Conservation (phyloP, 2,329 filamentous ascomycete genomes). For the Graphilbum sp. region DNA sequence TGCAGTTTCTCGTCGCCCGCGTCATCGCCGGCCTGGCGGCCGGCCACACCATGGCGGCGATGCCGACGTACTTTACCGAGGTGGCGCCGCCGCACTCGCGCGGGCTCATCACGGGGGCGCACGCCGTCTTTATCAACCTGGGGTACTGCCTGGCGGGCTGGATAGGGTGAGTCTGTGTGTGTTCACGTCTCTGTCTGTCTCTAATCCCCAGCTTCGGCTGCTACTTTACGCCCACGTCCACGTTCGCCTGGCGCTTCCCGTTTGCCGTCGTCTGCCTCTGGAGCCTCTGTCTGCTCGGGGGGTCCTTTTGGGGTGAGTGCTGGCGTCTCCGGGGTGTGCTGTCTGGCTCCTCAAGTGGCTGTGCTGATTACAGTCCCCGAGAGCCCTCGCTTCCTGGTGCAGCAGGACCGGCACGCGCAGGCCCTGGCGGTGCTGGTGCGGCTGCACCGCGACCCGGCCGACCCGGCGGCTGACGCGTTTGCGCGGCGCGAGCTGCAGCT, state of each 20-base stretch:
- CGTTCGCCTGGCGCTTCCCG: slow-evolving; percentile 2
- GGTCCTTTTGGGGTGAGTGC: neutral
- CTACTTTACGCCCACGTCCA: slow-evolving; percentile 1
- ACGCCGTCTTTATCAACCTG: slow-evolving; percentile 4
- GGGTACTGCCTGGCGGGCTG: slow-evolving; percentile 1
- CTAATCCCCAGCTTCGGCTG: neutral
- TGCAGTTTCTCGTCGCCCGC: neutral
- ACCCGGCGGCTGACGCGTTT: neutral
- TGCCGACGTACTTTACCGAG: slow-evolving; percentile 1
- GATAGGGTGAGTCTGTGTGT: slow-evolving; percentile 2
- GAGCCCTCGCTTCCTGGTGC: slow-evolving; percentile 1
- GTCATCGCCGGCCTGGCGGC: neutral
- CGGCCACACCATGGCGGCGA: slow-evolving; percentile 1
- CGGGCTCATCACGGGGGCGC: slow-evolving; percentile 2
- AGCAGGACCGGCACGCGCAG: slow-evolving; percentile 1
- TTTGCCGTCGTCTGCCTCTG: slow-evolving; percentile 1
- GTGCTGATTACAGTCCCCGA: neutral
- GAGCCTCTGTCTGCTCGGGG: neutral
- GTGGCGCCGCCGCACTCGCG: slow-evolving; percentile 2
- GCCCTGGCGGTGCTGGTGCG: neutral
- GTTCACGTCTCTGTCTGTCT: neutral
- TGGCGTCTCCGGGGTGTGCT: too few species aligned
- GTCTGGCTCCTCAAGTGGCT: too few species aligned
- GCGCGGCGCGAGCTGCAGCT: slow-evolving; percentile 1
- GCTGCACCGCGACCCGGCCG: neutral